A percentile compares a stretch with the other conserved stretches of the same genome.
Evolutionary conservation across 2,329 filamentous ascomycete genomes (phyloP).

Genomic region (Stachybotrys chlorohalonatus): DNA sequence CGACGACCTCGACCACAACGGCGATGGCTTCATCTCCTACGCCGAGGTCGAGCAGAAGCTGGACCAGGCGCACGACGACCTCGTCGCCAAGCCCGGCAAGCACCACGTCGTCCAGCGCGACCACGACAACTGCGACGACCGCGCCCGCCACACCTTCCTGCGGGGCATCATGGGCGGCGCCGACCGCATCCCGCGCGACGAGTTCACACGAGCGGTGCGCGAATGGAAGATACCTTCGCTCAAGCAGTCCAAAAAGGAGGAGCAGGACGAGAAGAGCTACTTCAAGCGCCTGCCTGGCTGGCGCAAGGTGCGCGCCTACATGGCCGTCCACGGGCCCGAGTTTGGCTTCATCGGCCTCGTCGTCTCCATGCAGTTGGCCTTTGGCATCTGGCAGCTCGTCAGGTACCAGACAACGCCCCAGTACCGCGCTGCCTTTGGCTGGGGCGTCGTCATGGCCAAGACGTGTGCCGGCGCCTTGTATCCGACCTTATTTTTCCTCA

Average conservation of each 20-base stretch:
- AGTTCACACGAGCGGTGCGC: conserved; percentile 34
- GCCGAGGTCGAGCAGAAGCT: conserved; percentile 42
- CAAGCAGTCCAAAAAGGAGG: conserved; percentile 35
- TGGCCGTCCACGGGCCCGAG: conserved; percentile 45
- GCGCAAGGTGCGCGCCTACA: conserved; percentile 40
- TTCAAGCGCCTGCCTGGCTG: conserved; percentile 33
- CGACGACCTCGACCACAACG: conserved; percentile 41
- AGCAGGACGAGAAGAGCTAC: conserved; percentile 36
- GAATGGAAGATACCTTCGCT: conserved; percentile 39
- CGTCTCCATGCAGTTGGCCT: conserved; percentile 34
- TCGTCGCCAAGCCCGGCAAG: conserved; percentile 34
- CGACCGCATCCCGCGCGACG: conserved; percentile 31
- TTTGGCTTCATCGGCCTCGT: conserved; percentile 40
- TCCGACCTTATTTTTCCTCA: conserved; percentile 48
- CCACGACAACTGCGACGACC: conserved; percentile 22
- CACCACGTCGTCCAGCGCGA: conserved; percentile 34
- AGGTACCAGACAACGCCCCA: conserved; percentile 36
- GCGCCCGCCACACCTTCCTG: conserved; percentile 40
- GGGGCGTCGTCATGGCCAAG: conserved; percentile 48
- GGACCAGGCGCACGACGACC: conserved; percentile 40
- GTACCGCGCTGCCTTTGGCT: conserved; percentile 42
- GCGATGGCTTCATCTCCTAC: conserved; percentile 42
- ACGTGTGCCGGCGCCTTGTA: conserved; percentile 45
- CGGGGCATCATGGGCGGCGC: conserved; percentile 36
- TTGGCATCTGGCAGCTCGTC: conserved; percentile 46